A percentile compares a stretch with the other conserved stretches of the same genome.
phyloP scores from a whole-genome alignment of 805 yeast genomes.

The Metschnikowia matae region DNA sequence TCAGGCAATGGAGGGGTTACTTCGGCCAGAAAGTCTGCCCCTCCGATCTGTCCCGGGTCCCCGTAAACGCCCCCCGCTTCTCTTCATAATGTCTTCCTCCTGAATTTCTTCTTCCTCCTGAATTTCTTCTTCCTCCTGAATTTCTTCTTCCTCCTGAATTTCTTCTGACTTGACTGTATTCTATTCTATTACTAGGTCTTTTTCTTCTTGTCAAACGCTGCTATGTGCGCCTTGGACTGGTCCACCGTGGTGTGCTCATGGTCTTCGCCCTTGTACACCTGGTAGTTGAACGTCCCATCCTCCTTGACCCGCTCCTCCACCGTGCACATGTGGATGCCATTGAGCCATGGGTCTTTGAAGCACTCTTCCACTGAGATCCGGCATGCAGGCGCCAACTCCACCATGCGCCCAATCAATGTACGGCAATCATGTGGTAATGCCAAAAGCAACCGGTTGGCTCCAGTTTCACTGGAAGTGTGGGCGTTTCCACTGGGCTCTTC shows the following conservation, averaged over 20 bases:
- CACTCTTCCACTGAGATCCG: constrained; percentile 78
- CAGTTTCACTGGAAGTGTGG: constrained; percentile 63
- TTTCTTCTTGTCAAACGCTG: constrained; percentile 83
- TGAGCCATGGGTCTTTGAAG: constrained; percentile 68
- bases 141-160: no score
- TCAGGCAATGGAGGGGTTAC: no score
- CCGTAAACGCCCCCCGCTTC: no score
- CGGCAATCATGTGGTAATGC: constrained; percentile 72
- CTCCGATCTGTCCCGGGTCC: no score
- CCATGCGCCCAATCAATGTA: constrained; percentile 68
- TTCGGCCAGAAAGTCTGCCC: no score
- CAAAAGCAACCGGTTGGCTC: constrained; percentile 65
- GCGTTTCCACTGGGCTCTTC: constrained; percentile 23
- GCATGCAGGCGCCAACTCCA: constrained; percentile 80
- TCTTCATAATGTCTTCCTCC: no score
- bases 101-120: no score
- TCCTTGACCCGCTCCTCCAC: constrained; percentile 42
- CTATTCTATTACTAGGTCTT: constrained; percentile 20
- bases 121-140: no score
- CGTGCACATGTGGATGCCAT: constrained; percentile 65
- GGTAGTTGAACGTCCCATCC: constrained; percentile 34
- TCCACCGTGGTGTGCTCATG: constrained; percentile 88
- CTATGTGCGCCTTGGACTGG: constrained; percentile 92
- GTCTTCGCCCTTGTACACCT: constrained; percentile 44
- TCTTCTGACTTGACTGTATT: no score